Base-by-base conservation (phyloP, 169 alveolate genomes). In the Cryptosporidium xiaoi region DNA sequence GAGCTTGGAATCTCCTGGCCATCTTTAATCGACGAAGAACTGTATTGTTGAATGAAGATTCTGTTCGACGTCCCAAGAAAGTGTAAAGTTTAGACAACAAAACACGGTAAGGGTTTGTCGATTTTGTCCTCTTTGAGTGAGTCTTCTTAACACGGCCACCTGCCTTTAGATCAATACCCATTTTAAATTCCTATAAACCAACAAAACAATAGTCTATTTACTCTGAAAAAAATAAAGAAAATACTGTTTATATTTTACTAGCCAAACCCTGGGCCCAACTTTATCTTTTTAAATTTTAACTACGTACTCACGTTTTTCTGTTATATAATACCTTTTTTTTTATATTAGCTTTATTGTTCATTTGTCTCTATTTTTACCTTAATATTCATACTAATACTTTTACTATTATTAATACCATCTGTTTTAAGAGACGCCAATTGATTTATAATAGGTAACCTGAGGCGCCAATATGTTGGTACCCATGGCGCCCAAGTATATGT, bases 31-130 rank as follows among this genome's bases (percentile, higher is more conserved):
- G 95, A 93, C 95, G 96, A 82, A 94, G 92, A 51, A 97, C 95
- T 53, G 96, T 96, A 90, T 91, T 93, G 95, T 96, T 96, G 96
- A 97, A 98, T 66, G 94, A 90, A 66, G 98, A 91, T 56, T 93
- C 92, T 51, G 99, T 96, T 83, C 99, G 95, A 77, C 99, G 96
- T 16, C 98, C 96, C 92, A 98, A 93, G 92, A 94, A 94, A 66
- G 93, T 92, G 92, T 95, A 96, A 53, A 94, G 91, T 66, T 90
- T 91, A 64, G 90, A 44, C 56, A 96, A 93, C 48, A 96, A 90
- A 85, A 95, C 95, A 71, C 94, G 92, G 85, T 96, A 96, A 48
- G 97, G 97, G 92, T 96, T 95, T 91, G 94, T 89, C 83, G 97
- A 92, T 65, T 90, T 95, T 87, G 96, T 83, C 51, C 93, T 91